These are phyloP conservation scores for Lactifluus echinatus DNA, from an alignment of 768 basidiomycete species.

Conservation along the genomic window DNA sequence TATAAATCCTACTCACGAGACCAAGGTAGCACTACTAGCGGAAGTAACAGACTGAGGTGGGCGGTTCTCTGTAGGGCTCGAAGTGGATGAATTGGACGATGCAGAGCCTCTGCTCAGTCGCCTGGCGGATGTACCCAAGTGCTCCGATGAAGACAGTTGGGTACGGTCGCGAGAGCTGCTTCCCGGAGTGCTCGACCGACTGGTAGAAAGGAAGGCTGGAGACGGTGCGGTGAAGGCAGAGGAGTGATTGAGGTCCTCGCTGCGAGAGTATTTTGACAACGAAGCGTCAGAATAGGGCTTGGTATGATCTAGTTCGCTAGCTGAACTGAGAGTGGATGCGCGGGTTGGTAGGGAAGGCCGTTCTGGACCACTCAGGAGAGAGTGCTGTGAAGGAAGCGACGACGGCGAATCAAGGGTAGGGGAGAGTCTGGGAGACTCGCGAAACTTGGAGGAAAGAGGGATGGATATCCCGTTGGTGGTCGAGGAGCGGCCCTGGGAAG, in stretches of 20 bases:
- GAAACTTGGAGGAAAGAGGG: slow-evolving; percentile 6
- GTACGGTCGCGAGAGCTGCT: slow-evolving; percentile 35
- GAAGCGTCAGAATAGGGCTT: slow-evolving; percentile 22
- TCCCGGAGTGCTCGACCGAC: slow-evolving; percentile 54
- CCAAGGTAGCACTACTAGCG: slow-evolving; percentile 44
- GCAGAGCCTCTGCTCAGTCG: slow-evolving; percentile 39
- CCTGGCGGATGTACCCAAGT: slow-evolving; percentile 41
- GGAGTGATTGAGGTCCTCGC: slow-evolving; percentile 63
- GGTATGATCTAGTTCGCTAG: slow-evolving; percentile 47
- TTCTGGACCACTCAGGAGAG: slow-evolving; percentile 29
- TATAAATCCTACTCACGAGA: slow-evolving; percentile 7
- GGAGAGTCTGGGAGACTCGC: slow-evolving; percentile 7
- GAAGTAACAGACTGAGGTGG: slow-evolving; percentile 42
- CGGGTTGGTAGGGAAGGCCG: slow-evolving; percentile 50
- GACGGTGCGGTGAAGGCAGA: slow-evolving; percentile 20
- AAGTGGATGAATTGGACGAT: slow-evolving; percentile 50
- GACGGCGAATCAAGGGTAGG: slow-evolving; percentile 5
- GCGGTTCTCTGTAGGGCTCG: slow-evolving; percentile 35
- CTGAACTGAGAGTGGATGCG: slow-evolving; percentile 52
- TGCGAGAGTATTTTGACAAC: slow-evolving; percentile 43
- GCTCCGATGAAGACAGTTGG: slow-evolving; percentile 46
- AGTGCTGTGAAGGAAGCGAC: slow-evolving; percentile 5
- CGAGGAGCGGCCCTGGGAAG: not conserved
- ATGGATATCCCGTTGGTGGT: slow-evolving; percentile 5
- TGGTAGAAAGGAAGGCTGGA: slow-evolving; percentile 40